These are phyloP conservation scores for Aspergillus kassunensis DNA, from an alignment of 495 filamentous ascomycete species.

Conservation along the genomic window DNA sequence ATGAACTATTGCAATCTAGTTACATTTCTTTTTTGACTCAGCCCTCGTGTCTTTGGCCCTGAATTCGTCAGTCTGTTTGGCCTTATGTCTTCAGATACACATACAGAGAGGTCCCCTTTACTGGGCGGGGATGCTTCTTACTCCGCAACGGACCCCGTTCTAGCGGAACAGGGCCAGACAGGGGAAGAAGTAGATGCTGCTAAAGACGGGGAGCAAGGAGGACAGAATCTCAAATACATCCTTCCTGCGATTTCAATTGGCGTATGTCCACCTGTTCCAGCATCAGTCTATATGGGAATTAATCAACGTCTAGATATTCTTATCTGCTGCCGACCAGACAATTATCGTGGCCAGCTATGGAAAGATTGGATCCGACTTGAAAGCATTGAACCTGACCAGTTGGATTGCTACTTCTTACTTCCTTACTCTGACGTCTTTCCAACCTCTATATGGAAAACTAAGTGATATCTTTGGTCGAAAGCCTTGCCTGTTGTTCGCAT, in stretches of 20 bases:
- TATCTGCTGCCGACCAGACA: slow-evolving; percentile 76
- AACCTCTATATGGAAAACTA: slow-evolving; percentile 73
- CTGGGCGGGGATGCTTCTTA: slow-evolving; percentile 23
- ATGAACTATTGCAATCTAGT: too few species aligned
- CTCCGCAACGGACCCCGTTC: slow-evolving; percentile 18
- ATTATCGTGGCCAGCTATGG: slow-evolving; percentile 77
- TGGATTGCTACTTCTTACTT: slow-evolving; percentile 83
- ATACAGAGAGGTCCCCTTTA: slow-evolving; percentile 42
- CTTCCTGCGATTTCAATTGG: slow-evolving; percentile 50
- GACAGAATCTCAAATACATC: slow-evolving; percentile 40
- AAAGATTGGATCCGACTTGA: slow-evolving; percentile 73
- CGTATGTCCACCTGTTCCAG: slow-evolving; percentile 27
- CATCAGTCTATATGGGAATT: background rate
- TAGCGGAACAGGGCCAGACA: slow-evolving; percentile 10
- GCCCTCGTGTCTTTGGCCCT: background rate
- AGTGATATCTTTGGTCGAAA: slow-evolving; percentile 86
- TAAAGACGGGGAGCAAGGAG: slow-evolving; percentile 31
- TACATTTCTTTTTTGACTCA: background rate
- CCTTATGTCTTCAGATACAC: slow-evolving; percentile 27
- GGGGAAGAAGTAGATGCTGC: slow-evolving; percentile 13
- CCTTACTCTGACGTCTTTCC: slow-evolving; percentile 73
- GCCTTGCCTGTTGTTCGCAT: slow-evolving; percentile 65
- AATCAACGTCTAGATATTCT: slow-evolving; percentile 50
- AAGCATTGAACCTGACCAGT: slow-evolving; percentile 72
- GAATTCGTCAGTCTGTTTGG: background rate